A percentile compares a stretch with the other conserved stretches of the same genome.
Evolutionary conservation across 2,329 filamentous ascomycete species (phyloP).

Genomic region (Trichophyton verrucosum): DNA sequence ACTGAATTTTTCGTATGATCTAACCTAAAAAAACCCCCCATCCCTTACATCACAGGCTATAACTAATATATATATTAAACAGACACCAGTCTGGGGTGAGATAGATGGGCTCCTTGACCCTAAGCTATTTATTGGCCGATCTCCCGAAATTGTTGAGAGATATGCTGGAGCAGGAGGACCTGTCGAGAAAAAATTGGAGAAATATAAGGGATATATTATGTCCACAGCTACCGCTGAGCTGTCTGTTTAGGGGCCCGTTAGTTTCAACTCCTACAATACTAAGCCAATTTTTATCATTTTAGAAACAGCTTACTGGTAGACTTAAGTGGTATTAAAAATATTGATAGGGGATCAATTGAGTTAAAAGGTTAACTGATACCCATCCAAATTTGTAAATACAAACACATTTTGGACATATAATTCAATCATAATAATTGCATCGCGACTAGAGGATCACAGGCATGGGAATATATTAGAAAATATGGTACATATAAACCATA

Average conservation of each 20-base stretch:
- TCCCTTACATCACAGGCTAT: not conserved
- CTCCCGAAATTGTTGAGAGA: conserved; percentile 41
- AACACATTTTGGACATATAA: not conserved
- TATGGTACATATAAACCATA: not conserved
- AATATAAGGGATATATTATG: conserved; percentile 6
- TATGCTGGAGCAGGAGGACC: conserved; percentile 25
- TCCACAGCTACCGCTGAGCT: conserved; percentile 1
- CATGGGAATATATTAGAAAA: not conserved
- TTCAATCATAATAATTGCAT: not conserved
- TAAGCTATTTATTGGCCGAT: conserved; percentile 46
- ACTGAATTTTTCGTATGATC: conserved; percentile 56
- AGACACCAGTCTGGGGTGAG: conserved; percentile 50
- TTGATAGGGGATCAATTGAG: not conserved
- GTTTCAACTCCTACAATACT: too few relatives aligned
- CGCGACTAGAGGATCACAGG: not conserved
- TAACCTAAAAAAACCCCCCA: conserved; percentile 24
- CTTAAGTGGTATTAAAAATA: not conserved
- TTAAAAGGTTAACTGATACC: not conserved
- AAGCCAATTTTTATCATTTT: too few relatives aligned
- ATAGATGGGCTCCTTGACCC: conserved; percentile 56
- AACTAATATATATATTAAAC: conserved; percentile 5
- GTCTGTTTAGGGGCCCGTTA: not conserved
- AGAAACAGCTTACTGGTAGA: too few relatives aligned
- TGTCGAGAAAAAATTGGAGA: conserved; percentile 11
- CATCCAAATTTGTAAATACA: not conserved